Conservation (phyloP, 768 basidiomycete genomes). For the Postia placenta region DNA sequence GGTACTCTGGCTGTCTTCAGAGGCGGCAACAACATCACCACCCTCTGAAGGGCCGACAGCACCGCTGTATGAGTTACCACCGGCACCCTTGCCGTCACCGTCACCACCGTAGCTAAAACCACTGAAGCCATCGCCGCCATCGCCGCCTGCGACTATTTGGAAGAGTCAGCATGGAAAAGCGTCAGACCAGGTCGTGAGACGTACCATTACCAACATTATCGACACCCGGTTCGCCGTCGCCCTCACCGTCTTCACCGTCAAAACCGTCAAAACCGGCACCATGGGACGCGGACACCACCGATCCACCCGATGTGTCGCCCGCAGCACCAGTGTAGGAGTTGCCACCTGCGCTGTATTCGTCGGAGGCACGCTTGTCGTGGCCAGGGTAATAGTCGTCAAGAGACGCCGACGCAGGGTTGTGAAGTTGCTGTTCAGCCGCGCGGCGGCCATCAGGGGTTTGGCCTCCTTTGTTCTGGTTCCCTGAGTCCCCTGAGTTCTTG, state of each 20-base stretch:
- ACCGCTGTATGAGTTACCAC: conserved; percentile 16
- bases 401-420: background rate
- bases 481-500: background rate
- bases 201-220: background rate
- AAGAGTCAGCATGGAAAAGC: background rate
- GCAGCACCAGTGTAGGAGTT: conserved; percentile 22
- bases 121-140: conserved; percentile 12
- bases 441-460: background rate
- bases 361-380: conserved; percentile 17
- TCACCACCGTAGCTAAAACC: conserved; percentile 16
- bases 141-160: conserved; percentile 11
- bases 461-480: background rate
- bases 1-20: conserved; percentile 2
- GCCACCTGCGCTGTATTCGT: conserved; percentile 19
- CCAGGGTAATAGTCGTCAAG: background rate
- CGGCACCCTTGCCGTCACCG: conserved; percentile 14
- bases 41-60: conserved; percentile 11
- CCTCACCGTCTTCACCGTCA: background rate
- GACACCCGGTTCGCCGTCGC: background rate
- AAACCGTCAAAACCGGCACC: too few species aligned
- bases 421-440: conserved; percentile 4
- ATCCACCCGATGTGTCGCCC: conserved; percentile 16
- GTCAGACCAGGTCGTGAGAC: background rate
- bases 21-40: conserved; percentile 9
- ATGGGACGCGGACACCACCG: conserved; percentile 9